These are phyloP conservation scores for Penicillium alfredii DNA, from an alignment of 495 filamentous ascomycete species.

Conservation along the genomic window DNA sequence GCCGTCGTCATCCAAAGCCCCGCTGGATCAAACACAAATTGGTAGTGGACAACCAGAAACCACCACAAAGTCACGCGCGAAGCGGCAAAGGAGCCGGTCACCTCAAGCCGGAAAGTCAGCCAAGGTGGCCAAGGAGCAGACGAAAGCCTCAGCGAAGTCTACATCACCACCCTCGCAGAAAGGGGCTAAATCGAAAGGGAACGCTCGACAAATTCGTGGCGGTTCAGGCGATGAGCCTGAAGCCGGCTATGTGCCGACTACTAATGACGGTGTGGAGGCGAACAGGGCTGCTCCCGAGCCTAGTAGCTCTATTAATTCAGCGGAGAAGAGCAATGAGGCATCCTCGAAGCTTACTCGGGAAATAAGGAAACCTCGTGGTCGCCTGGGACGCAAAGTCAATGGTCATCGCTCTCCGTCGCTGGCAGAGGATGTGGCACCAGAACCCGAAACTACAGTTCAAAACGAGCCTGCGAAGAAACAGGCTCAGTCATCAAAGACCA, in stretches of 20 bases:
- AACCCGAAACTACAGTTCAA: not conserved
- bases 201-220: not conserved
- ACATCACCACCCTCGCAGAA: slow-evolving; percentile 1
- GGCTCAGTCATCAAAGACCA: slow-evolving; percentile 3
- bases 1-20: slow-evolving; percentile 5
- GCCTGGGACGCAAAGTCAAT: not conserved
- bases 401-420: not conserved
- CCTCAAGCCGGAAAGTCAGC: not conserved
- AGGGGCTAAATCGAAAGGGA: not conserved
- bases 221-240: not conserved
- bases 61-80: slow-evolving; percentile 3
- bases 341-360: not conserved
- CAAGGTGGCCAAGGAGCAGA: not conserved
- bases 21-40: slow-evolving; percentile 5
- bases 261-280: not conserved
- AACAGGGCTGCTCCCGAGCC: not conserved
- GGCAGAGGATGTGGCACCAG: not conserved
- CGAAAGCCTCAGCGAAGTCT: not conserved
- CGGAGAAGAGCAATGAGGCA: not conserved
- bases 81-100: slow-evolving; percentile 16
- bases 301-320: no score
- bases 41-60: slow-evolving; percentile 1
- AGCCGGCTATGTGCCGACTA: not conserved
- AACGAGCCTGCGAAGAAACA: not conserved
- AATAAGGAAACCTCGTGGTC: slow-evolving; percentile 4